These are phyloP conservation scores for Bonia amplexicaulis DNA, from an alignment of 176 grass and related monocot species.

Conservation along the genomic window DNA sequence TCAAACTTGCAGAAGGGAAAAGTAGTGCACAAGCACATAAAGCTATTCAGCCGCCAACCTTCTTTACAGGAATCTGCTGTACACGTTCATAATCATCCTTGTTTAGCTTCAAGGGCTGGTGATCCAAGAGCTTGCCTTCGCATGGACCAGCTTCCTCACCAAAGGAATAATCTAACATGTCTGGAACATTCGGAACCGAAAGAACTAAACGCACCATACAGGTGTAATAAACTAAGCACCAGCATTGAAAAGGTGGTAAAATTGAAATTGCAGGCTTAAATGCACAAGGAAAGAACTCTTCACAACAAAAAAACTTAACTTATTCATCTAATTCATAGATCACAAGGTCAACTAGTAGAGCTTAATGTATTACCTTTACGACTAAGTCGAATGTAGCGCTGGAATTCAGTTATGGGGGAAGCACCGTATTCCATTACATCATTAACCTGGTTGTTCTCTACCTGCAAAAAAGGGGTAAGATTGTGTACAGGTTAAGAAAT, in stretches of 20 bases:
- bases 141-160: conserved; percentile 9
- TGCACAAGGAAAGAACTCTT: not conserved
- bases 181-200: conserved; percentile 19
- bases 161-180: conserved; percentile 52
- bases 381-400: conserved; percentile 61
- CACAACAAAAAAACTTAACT: too few species aligned
- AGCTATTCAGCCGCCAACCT: conserved; percentile 21
- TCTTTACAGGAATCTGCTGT: conserved; percentile 52
- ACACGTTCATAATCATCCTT: conserved; percentile 61
- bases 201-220: not conserved
- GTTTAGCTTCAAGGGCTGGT: conserved; percentile 61
- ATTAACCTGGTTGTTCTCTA: conserved; percentile 50
- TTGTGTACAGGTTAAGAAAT: not conserved
- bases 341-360: not conserved
- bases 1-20: not conserved
- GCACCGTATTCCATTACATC: conserved; percentile 51
- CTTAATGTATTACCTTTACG: conserved; percentile 36
- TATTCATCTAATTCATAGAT: not conserved
- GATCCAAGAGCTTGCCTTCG: conserved; percentile 56
- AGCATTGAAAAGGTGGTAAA: not conserved
- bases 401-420: conserved; percentile 50
- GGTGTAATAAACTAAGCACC: too few species aligned
- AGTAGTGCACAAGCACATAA: not conserved
- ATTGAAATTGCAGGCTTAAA: not conserved
- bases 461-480: conserved; percentile 39